A percentile compares a stretch with the other conserved stretches of the same genome.
Evolutionary conservation across 192 early-diverging fungal genomes (phyloP).

Genomic region (Backusella tarrabulga): DNA sequence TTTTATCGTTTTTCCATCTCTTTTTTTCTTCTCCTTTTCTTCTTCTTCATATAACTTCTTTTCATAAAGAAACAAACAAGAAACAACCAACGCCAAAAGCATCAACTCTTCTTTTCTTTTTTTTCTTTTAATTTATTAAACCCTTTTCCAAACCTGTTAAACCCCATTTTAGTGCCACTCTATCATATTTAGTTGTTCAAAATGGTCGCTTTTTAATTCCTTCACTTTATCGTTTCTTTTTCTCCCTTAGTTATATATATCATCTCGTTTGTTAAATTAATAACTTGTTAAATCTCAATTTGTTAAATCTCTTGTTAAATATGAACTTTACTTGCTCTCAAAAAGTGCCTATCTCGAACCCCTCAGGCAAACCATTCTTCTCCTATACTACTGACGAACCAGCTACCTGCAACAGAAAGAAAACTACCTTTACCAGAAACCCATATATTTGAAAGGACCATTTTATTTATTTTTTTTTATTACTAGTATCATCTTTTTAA

Average conservation of each 20-base stretch:
- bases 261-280: constrained; percentile 5
- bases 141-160: not conserved
- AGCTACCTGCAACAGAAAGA: constrained; percentile 36
- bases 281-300: constrained; percentile 8
- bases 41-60: not conserved
- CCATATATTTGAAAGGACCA: not conserved
- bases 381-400: constrained; percentile 38
- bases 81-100: not conserved
- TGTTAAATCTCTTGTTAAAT: constrained; percentile 20
- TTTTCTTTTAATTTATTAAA: not conserved
- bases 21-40: not conserved
- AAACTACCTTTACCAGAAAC: constrained; percentile 17
- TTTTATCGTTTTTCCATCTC: not conserved
- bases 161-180: not conserved
- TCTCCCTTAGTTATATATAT: not conserved
- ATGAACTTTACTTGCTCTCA: not conserved
- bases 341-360: constrained; percentile 12
- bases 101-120: not conserved
- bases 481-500: not conserved
- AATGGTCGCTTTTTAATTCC: constrained; percentile 14
- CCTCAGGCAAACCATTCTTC: constrained; percentile 32
- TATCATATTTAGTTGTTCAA: not conserved
- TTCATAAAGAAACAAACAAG: not conserved
- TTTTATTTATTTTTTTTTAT: not conserved
- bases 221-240: not conserved